Percentiles rank a stretch among this genome's conserved stretches.
Evolutionary conservation across 345 rosid genomes (phyloP).

Genomic region (Gossypium thurberi): DNA sequence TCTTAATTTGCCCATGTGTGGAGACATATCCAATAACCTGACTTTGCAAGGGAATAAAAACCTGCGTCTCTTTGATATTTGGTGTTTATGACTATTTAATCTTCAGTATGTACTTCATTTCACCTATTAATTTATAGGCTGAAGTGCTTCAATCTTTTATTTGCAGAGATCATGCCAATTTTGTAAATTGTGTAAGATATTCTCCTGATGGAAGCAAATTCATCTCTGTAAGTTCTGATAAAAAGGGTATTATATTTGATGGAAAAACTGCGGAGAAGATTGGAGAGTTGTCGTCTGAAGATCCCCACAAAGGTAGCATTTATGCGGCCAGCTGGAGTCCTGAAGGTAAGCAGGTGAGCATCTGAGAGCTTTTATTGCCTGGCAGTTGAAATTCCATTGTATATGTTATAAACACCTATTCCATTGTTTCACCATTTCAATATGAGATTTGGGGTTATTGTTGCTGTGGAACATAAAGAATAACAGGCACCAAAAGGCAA

Average conservation of each 20-base stretch:
- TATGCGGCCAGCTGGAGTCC: constrained; percentile 96
- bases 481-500: background rate
- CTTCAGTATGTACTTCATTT: background rate
- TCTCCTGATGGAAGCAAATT: constrained; percentile 94
- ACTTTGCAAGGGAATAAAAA: too few species aligned
- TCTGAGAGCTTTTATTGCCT: background rate
- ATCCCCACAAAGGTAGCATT: constrained; percentile 87
- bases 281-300: constrained; percentile 67
- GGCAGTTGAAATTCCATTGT: background rate
- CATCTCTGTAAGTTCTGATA: constrained; percentile 88
- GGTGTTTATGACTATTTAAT: background rate
- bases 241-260: constrained; percentile 80
- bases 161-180: constrained; percentile 84
- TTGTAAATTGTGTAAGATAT: constrained; percentile 87
- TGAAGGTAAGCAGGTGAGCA: constrained; percentile 72
- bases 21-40: background rate
- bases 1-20: background rate
- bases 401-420: background rate
- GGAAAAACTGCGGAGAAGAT: constrained; percentile 77
- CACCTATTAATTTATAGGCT: constrained; percentile 10
- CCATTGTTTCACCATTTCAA: background rate
- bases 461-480: background rate
- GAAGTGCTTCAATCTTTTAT: constrained; percentile 21
- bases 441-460: background rate
- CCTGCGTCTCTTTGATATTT: background rate